A percentile compares a stretch with the other conserved stretches of the same genome.
Conservation (phyloP, 306 rosid genomes). For the Vigna hirtella region DNA sequence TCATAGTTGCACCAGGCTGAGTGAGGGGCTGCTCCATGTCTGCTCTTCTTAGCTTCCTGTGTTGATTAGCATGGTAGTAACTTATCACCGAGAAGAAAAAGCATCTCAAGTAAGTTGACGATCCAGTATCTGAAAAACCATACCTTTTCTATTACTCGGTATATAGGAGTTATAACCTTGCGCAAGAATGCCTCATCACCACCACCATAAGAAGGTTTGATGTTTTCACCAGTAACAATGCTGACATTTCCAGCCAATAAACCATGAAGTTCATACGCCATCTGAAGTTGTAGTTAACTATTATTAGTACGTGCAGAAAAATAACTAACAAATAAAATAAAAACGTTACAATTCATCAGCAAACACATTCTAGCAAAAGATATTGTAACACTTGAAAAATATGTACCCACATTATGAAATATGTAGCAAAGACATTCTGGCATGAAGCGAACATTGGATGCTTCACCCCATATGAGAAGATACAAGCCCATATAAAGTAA, state of each 20-base stretch:
- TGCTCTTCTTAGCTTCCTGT: constrained; percentile 71
- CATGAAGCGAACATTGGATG: constrained; percentile 81
- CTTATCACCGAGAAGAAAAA: constrained; percentile 30
- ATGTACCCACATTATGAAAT: constrained; percentile 71
- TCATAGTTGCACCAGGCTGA: constrained; percentile 88
- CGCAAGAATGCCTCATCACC: constrained; percentile 95
- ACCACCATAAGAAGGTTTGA: constrained; percentile 98
- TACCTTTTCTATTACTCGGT: constrained; percentile 85
- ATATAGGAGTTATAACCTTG: constrained; percentile 89
- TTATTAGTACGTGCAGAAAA: constrained; percentile 27
- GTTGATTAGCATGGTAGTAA: constrained; percentile 32
- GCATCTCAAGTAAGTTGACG: constrained; percentile 34
- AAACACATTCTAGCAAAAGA: neutral
- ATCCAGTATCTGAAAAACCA: constrained; percentile 18
- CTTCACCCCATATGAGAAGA: constrained; percentile 98
- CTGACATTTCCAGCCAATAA: constrained; percentile 98
- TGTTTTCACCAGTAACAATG: constrained; percentile 97
- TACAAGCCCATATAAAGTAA: constrained; percentile 86
- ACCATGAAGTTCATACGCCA: constrained; percentile 98
- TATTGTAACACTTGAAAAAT: neutral
- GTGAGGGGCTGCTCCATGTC: constrained; percentile 76
- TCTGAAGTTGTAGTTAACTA: constrained; percentile 55
- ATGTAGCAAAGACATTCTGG: constrained; percentile 90
- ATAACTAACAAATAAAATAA: neutral
- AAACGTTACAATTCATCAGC: constrained; percentile 18